Base-by-base conservation (phyloP, 345 rosid species). In the Diplotaxis tenuifolia region DNA sequence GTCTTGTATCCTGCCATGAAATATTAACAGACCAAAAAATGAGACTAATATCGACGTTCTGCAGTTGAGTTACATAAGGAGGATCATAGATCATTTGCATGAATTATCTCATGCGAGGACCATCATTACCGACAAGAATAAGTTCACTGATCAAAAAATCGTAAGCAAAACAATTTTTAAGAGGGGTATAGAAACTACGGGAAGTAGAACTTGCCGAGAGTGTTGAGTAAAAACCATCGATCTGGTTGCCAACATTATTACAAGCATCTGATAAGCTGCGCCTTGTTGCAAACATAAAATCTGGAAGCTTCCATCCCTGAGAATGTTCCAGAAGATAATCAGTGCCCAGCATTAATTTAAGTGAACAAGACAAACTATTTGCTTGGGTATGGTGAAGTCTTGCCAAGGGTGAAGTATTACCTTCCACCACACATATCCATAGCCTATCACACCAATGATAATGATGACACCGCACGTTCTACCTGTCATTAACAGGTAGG, bases 231-330 rank as follows among this genome's bases (percentile, higher is more conserved):
- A 92, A 91, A 65, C 72, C 84, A 61, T 90, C 96, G 65, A 95
- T 92, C 70, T 87, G 89, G 69, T 80, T 86, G 75, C 87, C 93
- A 50, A 95, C 79, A 63, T 82, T 72, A 62, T 81, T 77, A 76
- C 93, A 83, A 59, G 99, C 96, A 70, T 92, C 99, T 73, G 91
- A 85, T 76, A 95, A 82, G 72, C 93, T 79, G 47, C 94, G 94
- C 70, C 87, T 87, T 1, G 97, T 90, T 4, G 96, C 98, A 84
- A 95, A 92, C 96, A 84, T 88, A 86, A 95, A 72, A 82, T 95
- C 93, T 45, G 96, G 90, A 86, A 95, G 91, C 60, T 89, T 88
- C 96, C 93, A 95, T 4, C 99, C 98, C 98, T 95, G 81, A 57
- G 60, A 76, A 36, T 36, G 65, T 62, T 72, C 25, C 63, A 53